These are phyloP conservation scores for Carallia pectinifolia DNA, from an alignment of 345 rosid genomes.

Conservation along the genomic window DNA sequence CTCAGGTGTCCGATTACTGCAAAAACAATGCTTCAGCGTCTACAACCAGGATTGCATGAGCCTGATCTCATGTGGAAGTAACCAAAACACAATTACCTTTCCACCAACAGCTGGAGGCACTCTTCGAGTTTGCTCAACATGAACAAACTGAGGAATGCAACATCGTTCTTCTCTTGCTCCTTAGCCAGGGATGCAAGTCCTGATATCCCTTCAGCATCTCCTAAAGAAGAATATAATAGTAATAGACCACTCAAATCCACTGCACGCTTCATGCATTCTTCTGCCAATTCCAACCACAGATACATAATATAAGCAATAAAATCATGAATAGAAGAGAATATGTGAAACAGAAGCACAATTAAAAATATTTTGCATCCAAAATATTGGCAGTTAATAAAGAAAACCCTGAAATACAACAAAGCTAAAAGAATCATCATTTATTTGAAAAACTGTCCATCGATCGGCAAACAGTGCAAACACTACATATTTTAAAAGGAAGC, in stretches of 20 bases:
- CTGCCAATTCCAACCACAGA: conserved; percentile 94
- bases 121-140: conserved; percentile 95
- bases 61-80: conserved; percentile 7
- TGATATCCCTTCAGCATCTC: conserved; percentile 89
- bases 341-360: not conserved
- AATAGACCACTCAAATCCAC: conserved; percentile 95
- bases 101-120: conserved; percentile 88
- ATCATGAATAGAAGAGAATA: not conserved
- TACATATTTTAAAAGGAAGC: too few relatives aligned
- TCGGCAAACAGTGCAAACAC: too few relatives aligned
- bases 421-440: too few relatives aligned
- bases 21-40: conserved; percentile 28
- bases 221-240: conserved; percentile 91
- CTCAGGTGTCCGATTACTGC: conserved; percentile 98
- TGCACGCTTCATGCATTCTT: conserved; percentile 90
- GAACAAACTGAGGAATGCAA: conserved; percentile 87
- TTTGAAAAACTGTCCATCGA: too few relatives aligned
- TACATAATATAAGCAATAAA: conserved; percentile 8
- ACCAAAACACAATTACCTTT: conserved; percentile 51
- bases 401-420: too few relatives aligned
- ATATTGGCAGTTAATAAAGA: too few relatives aligned
- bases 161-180: conserved; percentile 97
- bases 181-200: conserved; percentile 80
- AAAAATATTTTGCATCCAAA: too few relatives aligned
- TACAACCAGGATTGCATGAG: conserved; percentile 10